These are phyloP conservation scores for Aspergillus sp. DNA, from an alignment of 2,329 filamentous ascomycete species.

Conservation along the genomic window DNA sequence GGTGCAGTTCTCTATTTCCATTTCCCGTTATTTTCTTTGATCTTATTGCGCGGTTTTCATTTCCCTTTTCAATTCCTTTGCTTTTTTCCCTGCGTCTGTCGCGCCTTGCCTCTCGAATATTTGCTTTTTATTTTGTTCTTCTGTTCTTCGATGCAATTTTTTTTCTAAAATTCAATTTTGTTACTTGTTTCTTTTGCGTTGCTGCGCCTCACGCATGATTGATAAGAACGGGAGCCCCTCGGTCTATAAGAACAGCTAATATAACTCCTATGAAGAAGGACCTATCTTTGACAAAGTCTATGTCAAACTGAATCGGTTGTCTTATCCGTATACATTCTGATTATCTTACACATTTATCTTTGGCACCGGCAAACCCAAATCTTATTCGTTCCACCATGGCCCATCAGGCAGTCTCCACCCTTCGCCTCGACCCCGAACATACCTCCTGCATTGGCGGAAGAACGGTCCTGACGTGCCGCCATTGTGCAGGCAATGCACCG, in stretches of 20 bases:
- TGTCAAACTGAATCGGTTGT: background rate
- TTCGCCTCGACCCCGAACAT: slow-evolving; percentile 32
- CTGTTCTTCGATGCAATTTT: background rate
- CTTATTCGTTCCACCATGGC: slow-evolving; percentile 18
- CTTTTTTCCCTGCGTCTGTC: background rate
- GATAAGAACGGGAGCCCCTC: slow-evolving; percentile 5
- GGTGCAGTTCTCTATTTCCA: slow-evolving; percentile 6
- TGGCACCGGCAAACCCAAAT: background rate
- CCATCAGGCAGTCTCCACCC: slow-evolving; percentile 11
- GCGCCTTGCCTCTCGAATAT: background rate
- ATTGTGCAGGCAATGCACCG: slow-evolving; percentile 38
- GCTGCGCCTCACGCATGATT: background rate
- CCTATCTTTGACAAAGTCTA: background rate
- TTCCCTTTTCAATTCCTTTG: background rate
- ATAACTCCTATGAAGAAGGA: background rate
- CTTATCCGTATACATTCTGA: background rate
- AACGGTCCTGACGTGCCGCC: slow-evolving; percentile 34
- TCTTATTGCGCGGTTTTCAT: slow-evolving; percentile 1
- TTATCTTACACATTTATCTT: background rate
- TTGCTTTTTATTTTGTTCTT: background rate
- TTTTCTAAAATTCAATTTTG: background rate
- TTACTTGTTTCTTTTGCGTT: background rate
- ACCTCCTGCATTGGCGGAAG: slow-evolving; percentile 34
- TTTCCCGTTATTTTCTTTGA: slow-evolving; percentile 5
- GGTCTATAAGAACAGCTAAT: background rate